These are phyloP conservation scores for Aspergillus steynii DNA, from an alignment of 495 filamentous ascomycete species.

Conservation along the genomic window DNA sequence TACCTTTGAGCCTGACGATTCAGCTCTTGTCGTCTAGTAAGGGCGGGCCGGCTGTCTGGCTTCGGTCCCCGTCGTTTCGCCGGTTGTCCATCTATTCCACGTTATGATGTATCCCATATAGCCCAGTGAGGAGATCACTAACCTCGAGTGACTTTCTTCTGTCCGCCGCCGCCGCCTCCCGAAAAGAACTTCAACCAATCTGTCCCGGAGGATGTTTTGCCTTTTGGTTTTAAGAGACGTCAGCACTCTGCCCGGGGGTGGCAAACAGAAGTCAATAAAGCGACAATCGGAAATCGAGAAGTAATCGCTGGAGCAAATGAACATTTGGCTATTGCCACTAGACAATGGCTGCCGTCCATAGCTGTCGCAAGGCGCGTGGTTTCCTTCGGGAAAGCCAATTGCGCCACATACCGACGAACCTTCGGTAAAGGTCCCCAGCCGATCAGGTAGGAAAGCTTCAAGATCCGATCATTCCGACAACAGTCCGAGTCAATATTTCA, in stretches of 20 bases:
- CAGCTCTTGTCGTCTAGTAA: conserved; percentile 90
- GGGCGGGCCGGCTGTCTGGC: conserved; percentile 91
- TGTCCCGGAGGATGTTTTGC: conserved; percentile 26
- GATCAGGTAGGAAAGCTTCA: background rate
- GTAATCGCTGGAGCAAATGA: background rate
- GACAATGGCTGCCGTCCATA: background rate
- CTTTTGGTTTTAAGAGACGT: background rate
- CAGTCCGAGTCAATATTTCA: background rate
- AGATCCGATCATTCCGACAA: background rate
- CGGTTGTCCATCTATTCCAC: conserved; percentile 69
- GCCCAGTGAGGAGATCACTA: conserved; percentile 1
- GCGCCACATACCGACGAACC: background rate
- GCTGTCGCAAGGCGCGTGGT: background rate
- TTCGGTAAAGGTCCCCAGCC: background rate
- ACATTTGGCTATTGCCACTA: background rate
- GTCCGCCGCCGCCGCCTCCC: conserved; percentile 14
- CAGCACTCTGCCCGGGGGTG: background rate
- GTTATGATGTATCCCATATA: background rate
- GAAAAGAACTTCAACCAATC: conserved; percentile 42
- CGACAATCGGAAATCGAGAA: background rate
- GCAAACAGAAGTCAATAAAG: background rate
- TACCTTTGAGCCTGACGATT: conserved; percentile 97
- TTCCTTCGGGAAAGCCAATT: background rate
- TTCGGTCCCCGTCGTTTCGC: conserved; percentile 92
- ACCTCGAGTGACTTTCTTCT: conserved; percentile 42